These are phyloP conservation scores for Curvularia sp. DNA, from an alignment of 2,329 filamentous ascomycete species.

Conservation along the genomic window DNA sequence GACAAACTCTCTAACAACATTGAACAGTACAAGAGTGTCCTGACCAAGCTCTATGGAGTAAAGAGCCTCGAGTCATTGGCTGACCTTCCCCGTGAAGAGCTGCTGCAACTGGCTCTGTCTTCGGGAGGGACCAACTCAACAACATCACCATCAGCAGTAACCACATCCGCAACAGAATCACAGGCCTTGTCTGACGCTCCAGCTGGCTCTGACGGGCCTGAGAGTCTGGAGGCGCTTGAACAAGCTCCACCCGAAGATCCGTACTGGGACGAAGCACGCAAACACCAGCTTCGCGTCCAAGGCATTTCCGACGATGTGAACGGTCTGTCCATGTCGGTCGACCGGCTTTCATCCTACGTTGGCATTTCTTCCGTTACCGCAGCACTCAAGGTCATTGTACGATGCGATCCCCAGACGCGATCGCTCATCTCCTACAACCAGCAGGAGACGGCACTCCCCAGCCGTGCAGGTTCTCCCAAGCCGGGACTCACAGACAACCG, in stretches of 20 bases:
- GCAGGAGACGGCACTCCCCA: slow-evolving; percentile 47
- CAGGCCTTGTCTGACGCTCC: slow-evolving; percentile 48
- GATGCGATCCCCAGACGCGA: slow-evolving; percentile 60
- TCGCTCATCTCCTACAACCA: slow-evolving; percentile 56
- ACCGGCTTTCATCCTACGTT: slow-evolving; percentile 70
- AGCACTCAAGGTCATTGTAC: slow-evolving; percentile 72
- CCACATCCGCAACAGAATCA: slow-evolving; percentile 35
- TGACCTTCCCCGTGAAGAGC: slow-evolving; percentile 52
- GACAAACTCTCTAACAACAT: slow-evolving; percentile 60
- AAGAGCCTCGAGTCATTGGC: slow-evolving; percentile 52
- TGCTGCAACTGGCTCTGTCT: slow-evolving; percentile 55
- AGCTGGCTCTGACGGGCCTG: slow-evolving; percentile 56
- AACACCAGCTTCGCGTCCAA: slow-evolving; percentile 52
- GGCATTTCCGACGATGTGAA: slow-evolving; percentile 73
- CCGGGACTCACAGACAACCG: slow-evolving; percentile 43
- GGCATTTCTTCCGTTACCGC: slow-evolving; percentile 79
- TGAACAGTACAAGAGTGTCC: slow-evolving; percentile 55
- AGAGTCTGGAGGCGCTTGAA: slow-evolving; percentile 68
- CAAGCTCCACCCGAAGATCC: slow-evolving; percentile 70
- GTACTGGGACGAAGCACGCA: slow-evolving; percentile 70
- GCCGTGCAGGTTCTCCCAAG: slow-evolving; percentile 47
- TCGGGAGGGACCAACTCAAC: slow-evolving; percentile 46
- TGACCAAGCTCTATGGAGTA: slow-evolving; percentile 53
- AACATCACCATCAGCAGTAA: slow-evolving; percentile 45
- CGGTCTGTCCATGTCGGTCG: slow-evolving; percentile 67